Conservation (phyloP, 805 yeast genomes). For the Wilhelminamyces savonicus region DNA sequence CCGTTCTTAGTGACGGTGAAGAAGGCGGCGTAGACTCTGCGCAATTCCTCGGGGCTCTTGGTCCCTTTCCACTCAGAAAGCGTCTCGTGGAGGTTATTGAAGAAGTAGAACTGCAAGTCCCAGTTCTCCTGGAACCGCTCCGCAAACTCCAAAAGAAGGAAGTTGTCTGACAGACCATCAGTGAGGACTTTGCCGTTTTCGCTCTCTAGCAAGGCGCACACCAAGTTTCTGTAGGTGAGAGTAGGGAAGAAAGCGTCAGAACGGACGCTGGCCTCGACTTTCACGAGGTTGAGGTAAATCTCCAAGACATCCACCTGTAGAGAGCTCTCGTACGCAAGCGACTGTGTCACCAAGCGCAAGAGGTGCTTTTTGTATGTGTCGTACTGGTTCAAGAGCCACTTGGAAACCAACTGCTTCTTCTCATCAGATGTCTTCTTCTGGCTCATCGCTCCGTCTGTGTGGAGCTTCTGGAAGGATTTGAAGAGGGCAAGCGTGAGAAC, state of each 20-base stretch:
- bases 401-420: slow-evolving; percentile 42
- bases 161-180: slow-evolving; percentile 45
- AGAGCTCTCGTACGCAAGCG: slow-evolving; percentile 40
- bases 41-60: slow-evolving; percentile 9
- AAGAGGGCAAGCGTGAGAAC: slow-evolving; percentile 35
- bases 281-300: slow-evolving; percentile 47
- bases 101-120: slow-evolving; percentile 76
- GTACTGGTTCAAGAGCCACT: slow-evolving; percentile 61
- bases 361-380: slow-evolving; percentile 44
- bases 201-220: slow-evolving; percentile 22
- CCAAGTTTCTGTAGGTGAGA: slow-evolving; percentile 38
- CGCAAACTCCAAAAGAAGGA: slow-evolving; percentile 49
- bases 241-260: slow-evolving; percentile 59
- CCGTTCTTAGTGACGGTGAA: slow-evolving; percentile 30
- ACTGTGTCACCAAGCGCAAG: slow-evolving; percentile 32
- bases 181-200: slow-evolving; percentile 30
- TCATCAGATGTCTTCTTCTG: slow-evolving; percentile 29
- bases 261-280: slow-evolving; percentile 38
- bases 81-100: slow-evolving; percentile 37
- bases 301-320: slow-evolving; percentile 52
- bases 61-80: slow-evolving; percentile 14
- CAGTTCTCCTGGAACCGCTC: slow-evolving; percentile 51
- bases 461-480: slow-evolving; percentile 43
- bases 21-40: slow-evolving; percentile 30
- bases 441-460: slow-evolving; percentile 35